Base-by-base conservation (phyloP, 768 basidiomycete genomes). In the Lactifluus rugatus region DNA sequence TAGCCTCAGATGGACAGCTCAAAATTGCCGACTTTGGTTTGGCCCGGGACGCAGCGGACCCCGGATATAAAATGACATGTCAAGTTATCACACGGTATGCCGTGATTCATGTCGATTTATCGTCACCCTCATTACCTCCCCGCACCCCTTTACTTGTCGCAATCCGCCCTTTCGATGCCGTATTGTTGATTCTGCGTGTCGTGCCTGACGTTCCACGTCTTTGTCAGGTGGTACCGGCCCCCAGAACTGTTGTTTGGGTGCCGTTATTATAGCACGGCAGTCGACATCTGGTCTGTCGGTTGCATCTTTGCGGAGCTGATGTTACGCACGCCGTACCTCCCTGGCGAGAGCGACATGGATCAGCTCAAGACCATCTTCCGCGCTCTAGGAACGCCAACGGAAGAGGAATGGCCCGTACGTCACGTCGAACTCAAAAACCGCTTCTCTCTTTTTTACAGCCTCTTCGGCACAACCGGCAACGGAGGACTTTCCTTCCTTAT, bases 1-100 rank as follows among this genome's bases (percentile, higher is more conserved):
- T 99, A 60, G 82, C 93, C 0, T 81, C 88, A 0, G 82, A 91
- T 52, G 96, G 96, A 0, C 84, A 89, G 52, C 84, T 98, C 63
- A 99, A 99, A 73, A 81, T 99, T 48, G 96, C 96, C 13, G 96
- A 99, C 81, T 99, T 99, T 70, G 96, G 96, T 79, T 81, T 99
- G 8, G 96, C 96, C 25, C 76, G 96, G 56, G 96, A 99, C 74
- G 95, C 88, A 70, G 91, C 89, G 16, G 96, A 98, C 66, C 93
- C 94, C 25, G 88, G 87, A 3, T 86, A 87, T 67, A 93, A 92
- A 71, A 98, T 99, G 96, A 97, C 96, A 0, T 90, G 87, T 66
- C 93, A 97, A 68, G 95, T 99, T 61, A 97, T 99, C 72, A 99
- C 96, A 17, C 79, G 93, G 93, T 94, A 51, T 53, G 82, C 70